A percentile compares a stretch with the other conserved stretches of the same genome.
Evolutionary conservation across 805 yeast genomes (phyloP).

Genomic region (Huiozyma sinensis): DNA sequence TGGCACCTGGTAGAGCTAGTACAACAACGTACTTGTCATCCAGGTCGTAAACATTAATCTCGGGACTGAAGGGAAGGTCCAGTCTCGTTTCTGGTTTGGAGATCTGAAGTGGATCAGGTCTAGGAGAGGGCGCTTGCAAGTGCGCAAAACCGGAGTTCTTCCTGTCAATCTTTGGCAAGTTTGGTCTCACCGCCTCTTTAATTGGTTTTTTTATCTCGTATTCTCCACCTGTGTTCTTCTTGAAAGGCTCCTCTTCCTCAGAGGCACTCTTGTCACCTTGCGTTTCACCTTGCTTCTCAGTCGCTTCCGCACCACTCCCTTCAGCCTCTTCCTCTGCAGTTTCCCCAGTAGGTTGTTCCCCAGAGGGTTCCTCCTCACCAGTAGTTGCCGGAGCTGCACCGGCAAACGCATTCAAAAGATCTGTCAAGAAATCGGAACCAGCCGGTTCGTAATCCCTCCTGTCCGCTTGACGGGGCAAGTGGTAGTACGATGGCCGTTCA

Average conservation of each 20-base stretch:
- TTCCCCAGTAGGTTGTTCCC: slow-evolving; percentile 11
- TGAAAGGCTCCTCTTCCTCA: background rate
- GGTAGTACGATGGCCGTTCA: slow-evolving; percentile 15
- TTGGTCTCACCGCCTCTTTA: background rate
- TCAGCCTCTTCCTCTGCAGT: slow-evolving; percentile 13
- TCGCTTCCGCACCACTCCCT: background rate
- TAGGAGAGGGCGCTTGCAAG: slow-evolving; percentile 23
- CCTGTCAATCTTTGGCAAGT: slow-evolving; percentile 1
- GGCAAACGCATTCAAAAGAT: slow-evolving; percentile 13
- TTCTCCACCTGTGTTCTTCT: background rate
- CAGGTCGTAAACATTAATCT: slow-evolving; percentile 46
- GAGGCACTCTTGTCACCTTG: background rate
- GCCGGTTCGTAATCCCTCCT: background rate
- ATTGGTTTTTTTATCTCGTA: background rate
- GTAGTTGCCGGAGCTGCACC: slow-evolving; percentile 7
- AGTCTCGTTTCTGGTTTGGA: slow-evolving; percentile 35
- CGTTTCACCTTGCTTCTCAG: background rate
- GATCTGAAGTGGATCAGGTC: slow-evolving; percentile 34
- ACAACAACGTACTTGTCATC: slow-evolving; percentile 37
- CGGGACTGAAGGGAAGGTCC: slow-evolving; percentile 45
- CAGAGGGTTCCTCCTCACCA: slow-evolving; percentile 3
- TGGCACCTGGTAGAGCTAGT: slow-evolving; percentile 50
- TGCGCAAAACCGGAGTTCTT: slow-evolving; percentile 12
- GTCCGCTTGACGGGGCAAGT: slow-evolving; percentile 3
- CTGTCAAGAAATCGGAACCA: slow-evolving; percentile 7